Percentiles rank a stretch among this genome's conserved stretches.
phyloP scores from a whole-genome alignment of 768 basidiomycete genomes.

The Astraeus odoratus region DNA sequence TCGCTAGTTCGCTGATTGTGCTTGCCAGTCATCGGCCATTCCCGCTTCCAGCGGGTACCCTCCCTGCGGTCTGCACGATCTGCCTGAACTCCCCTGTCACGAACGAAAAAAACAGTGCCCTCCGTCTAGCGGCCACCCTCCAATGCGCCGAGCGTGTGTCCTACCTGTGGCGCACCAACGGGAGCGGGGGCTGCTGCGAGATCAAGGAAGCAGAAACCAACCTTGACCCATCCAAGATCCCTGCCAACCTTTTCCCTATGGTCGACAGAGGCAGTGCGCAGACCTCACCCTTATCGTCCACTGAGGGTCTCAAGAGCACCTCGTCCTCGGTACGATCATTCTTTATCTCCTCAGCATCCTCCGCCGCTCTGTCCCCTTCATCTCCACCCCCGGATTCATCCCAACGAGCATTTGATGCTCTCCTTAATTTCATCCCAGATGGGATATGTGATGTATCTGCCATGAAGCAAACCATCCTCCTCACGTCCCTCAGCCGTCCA shows the following conservation, averaged over 20 bases:
- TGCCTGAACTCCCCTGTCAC: slow-evolving; percentile 27
- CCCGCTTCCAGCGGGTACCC: slow-evolving; percentile 18
- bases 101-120: slow-evolving; percentile 26
- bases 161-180: slow-evolving; percentile 29
- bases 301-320: background rate
- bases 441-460: slow-evolving; percentile 25
- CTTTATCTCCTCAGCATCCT: background rate
- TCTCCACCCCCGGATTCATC: slow-evolving; percentile 24
- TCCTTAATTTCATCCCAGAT: slow-evolving; percentile 31
- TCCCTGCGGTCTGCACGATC: slow-evolving; percentile 30
- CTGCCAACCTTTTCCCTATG: slow-evolving; percentile 13
- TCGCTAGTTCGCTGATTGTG: slow-evolving; percentile 32
- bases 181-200: slow-evolving; percentile 22
- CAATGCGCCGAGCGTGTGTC: slow-evolving; percentile 36
- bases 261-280: background rate
- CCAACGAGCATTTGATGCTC: slow-evolving; percentile 32
- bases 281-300: slow-evolving; percentile 2
- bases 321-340: background rate
- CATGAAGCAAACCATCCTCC: slow-evolving; percentile 33
- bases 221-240: slow-evolving; percentile 17
- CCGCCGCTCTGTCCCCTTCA: slow-evolving; percentile 2
- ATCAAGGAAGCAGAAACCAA: slow-evolving; percentile 15
- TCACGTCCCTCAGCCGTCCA: slow-evolving; percentile 32
- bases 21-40: slow-evolving; percentile 30
- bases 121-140: slow-evolving; percentile 30